These are phyloP conservation scores for Danielozyma ontarioensis DNA, from an alignment of 805 yeast species.

Conservation along the genomic window DNA sequence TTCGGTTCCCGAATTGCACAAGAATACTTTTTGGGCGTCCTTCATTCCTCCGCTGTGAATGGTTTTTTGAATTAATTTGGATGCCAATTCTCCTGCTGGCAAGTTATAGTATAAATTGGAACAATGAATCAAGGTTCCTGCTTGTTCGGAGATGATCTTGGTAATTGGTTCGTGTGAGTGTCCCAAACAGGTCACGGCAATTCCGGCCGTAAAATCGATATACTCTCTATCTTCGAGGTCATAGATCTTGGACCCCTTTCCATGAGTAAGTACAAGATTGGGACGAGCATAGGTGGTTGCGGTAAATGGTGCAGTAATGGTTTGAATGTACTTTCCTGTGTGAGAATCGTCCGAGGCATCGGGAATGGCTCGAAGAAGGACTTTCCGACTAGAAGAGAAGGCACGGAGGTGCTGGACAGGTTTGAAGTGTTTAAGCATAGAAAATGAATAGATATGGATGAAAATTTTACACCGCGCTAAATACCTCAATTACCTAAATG, in stretches of 20 bases:
- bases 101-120: slow-evolving; percentile 83
- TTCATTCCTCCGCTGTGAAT: slow-evolving; percentile 71
- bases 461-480: slow-evolving; percentile 16
- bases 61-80: slow-evolving; percentile 66
- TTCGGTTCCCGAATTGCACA: slow-evolving; percentile 57
- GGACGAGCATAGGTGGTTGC: slow-evolving; percentile 84
- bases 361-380: slow-evolving; percentile 22
- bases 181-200: slow-evolving; percentile 94
- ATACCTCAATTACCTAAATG: slow-evolving; percentile 12
- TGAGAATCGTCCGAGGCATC: slow-evolving; percentile 28
- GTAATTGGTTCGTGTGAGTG: slow-evolving; percentile 77
- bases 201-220: slow-evolving; percentile 91
- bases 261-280: slow-evolving; percentile 68
- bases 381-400: no score
- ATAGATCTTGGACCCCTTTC: slow-evolving; percentile 74
- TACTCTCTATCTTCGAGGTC: slow-evolving; percentile 76
- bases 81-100: slow-evolving; percentile 77
- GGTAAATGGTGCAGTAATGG: slow-evolving; percentile 46
- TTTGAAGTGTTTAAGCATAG: background rate
- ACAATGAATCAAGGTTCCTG: slow-evolving; percentile 67
- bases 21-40: slow-evolving; percentile 68
- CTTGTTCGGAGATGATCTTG: slow-evolving; percentile 66
- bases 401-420: background rate
- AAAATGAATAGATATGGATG: slow-evolving; percentile 5
- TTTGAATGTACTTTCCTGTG: slow-evolving; percentile 38